Evolutionary conservation across 768 basidiomycete genomes (phyloP).

Genomic region (Pisolithus sp.): DNA sequence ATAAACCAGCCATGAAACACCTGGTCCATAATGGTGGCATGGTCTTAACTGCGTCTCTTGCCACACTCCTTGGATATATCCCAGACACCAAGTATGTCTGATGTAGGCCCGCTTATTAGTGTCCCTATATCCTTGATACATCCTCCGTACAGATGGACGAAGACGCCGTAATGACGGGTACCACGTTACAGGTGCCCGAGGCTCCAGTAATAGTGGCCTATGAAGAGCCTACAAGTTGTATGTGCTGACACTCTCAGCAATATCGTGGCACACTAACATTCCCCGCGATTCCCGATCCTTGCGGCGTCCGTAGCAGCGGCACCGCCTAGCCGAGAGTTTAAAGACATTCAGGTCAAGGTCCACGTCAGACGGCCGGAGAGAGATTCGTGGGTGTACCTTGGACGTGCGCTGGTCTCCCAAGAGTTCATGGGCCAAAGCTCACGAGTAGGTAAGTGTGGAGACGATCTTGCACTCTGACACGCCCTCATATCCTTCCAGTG

Average conservation of each 20-base stretch:
- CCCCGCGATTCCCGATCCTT: neutral
- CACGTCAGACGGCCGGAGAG: slow-evolving; percentile 74
- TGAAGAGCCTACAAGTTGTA: slow-evolving; percentile 15
- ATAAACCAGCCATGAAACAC: no score
- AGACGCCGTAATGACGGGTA: slow-evolving; percentile 23
- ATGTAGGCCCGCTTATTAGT: neutral
- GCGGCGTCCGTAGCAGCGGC: slow-evolving; percentile 13
- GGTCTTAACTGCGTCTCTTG: neutral
- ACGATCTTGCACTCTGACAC: neutral
- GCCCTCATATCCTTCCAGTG: slow-evolving; percentile 11
- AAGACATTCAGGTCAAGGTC: slow-evolving; percentile 79
- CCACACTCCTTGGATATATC: neutral
- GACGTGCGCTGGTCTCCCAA: slow-evolving; percentile 69
- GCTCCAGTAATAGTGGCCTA: slow-evolving; percentile 11
- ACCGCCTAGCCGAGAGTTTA: slow-evolving; percentile 42
- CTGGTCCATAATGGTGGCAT: no score
- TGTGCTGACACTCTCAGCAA: slow-evolving; percentile 2
- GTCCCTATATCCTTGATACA: neutral
- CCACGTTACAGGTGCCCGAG: slow-evolving; percentile 16
- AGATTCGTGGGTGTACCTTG: slow-evolving; percentile 79
- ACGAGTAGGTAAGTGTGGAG: slow-evolving; percentile 59
- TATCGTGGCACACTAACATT: slow-evolving; percentile 8
- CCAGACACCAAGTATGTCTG: neutral
- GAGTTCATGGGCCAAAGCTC: slow-evolving; percentile 72
- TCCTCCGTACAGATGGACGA: slow-evolving; percentile 24